Base-by-base conservation (phyloP, 176 grass and related monocot species). In the Ananas comosus region DNA sequence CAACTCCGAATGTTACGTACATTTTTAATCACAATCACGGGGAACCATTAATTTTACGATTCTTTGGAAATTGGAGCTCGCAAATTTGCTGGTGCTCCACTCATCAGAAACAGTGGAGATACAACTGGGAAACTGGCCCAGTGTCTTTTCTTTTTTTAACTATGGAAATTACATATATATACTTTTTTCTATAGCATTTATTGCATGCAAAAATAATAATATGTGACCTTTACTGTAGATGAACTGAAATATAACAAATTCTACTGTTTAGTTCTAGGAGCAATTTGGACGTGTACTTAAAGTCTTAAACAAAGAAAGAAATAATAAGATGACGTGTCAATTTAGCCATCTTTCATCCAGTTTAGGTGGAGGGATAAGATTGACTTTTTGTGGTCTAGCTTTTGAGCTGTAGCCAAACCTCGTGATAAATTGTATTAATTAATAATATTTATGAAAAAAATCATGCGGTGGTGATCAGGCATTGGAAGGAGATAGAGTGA, bases 61-160 rank as follows among this genome's bases (percentile, higher is more conserved):
- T 42, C 33, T 42, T 42, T 42, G 33, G 33, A 7, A 42, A 42
- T 42, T 42, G 33, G 33, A 42, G 5, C 4, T 4, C 29, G 5
- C 29, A 33, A 33, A 33, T 33, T 33, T 33, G 29, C 5, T 4
- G 56, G 56, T 17, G 56, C 56, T 61, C 56, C 56, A 61, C 21
- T 19, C 10, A 61, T 61, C 56, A 22, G 12, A 11, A 10, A 61
- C 17, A 61, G 56, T 7, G 79, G 61, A 64, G 11, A 21, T 57
- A 69, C 70, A 83, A 69, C 70, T 70, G 75, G 66, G 69, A 83
- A 78, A 49, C 17, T 0, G 54, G 0, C 54, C 5, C 19, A 17
- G 7, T 57, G 14, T 17, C 13, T 23, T 1, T 23, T 23, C 13
- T 57, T 57, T 57, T 17, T 57, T 57, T 13, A 17, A 17, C 53